Evolutionary conservation across 179 eudicot genomes (phyloP).

Genomic region (Vitellaria paradoxa): DNA sequence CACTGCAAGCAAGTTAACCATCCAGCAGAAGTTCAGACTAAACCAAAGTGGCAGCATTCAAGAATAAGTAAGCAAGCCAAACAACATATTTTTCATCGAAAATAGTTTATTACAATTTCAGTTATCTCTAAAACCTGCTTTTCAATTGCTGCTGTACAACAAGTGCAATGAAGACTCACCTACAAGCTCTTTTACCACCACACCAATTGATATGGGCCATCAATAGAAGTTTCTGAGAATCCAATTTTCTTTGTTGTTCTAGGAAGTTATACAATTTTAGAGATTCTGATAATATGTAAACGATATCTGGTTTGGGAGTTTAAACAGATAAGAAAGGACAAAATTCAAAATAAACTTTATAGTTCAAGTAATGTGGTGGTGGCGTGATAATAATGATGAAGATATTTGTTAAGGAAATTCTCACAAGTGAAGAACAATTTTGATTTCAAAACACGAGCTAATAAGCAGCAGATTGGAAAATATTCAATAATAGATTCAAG

Average conservation of each 20-base stretch:
- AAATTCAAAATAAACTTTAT: not conserved
- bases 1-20: conserved; percentile 62
- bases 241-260: not conserved
- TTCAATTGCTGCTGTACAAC: not conserved
- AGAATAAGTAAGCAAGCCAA: conserved; percentile 1
- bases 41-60: conserved; percentile 7
- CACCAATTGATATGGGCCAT: not conserved
- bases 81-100: not conserved
- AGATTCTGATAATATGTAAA: not conserved
- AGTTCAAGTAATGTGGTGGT: conserved; percentile 1
- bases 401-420: not conserved
- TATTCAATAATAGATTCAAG: not conserved
- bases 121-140: not conserved
- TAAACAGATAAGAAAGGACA: not conserved
- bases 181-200: not conserved
- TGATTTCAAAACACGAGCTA: not conserved
- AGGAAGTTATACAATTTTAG: not conserved
- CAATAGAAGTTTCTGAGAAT: no score
- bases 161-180: not conserved
- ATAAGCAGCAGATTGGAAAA: conserved; percentile 5
- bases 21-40: conserved; percentile 6
- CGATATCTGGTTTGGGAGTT: not conserved
- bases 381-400: not conserved
- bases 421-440: not conserved
- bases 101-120: not conserved